phyloP scores from a whole-genome alignment of 768 basidiomycete genomes.

The Lentinula raphanica region DNA sequence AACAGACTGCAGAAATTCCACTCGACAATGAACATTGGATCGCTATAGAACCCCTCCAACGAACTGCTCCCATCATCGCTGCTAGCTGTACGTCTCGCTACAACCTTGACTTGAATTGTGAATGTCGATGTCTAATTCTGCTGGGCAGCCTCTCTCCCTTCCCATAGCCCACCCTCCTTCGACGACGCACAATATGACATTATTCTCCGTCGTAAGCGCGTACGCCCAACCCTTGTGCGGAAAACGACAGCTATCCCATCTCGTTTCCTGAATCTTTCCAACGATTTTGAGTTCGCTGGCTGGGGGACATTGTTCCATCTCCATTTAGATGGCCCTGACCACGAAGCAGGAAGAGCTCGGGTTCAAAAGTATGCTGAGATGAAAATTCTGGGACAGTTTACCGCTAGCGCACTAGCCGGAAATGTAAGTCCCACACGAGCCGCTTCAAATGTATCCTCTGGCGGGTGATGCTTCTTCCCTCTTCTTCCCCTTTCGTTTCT shows the following conservation, averaged over 20 bases:
- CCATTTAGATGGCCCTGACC: constrained; percentile 39
- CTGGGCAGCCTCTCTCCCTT: neutral
- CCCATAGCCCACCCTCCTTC: constrained; percentile 37
- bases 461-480: neutral
- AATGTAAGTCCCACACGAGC: constrained; percentile 24
- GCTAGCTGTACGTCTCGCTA: neutral
- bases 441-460: no score
- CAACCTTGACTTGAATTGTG: neutral
- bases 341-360: constrained; percentile 25
- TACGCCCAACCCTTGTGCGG: constrained; percentile 36
- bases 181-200: constrained; percentile 46
- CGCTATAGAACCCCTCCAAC: neutral
- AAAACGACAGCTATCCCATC: constrained; percentile 43
- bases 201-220: constrained; percentile 55
- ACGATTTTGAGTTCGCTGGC: constrained; percentile 68
- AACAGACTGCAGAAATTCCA: neutral
- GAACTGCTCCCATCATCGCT: neutral
- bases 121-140: neutral
- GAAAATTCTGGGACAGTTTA: constrained; percentile 53
- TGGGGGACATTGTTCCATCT: constrained; percentile 55
- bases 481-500: neutral
- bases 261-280: constrained; percentile 55
- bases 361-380: constrained; percentile 26
- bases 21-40: neutral
- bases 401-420: constrained; percentile 61